A percentile compares a stretch with the other conserved stretches of the same genome.
phyloP scores from a whole-genome alignment of 1,139 yeast genomes.

The Geotrichum cucujoidarum region DNA sequence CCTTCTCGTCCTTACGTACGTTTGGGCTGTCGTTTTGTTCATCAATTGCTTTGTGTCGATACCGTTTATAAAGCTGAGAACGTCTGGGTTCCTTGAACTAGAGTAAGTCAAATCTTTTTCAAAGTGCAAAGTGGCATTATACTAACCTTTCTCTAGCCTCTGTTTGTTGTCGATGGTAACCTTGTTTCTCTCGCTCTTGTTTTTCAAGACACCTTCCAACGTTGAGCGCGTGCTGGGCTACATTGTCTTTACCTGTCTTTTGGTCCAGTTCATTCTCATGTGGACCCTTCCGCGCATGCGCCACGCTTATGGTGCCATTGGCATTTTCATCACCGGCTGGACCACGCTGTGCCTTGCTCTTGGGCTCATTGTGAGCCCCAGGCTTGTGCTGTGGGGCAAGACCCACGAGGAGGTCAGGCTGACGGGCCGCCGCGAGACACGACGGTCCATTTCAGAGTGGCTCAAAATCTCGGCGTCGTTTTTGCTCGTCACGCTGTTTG shows the following conservation, averaged over 20 bases:
- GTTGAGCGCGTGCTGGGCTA: slow-evolving; percentile 53
- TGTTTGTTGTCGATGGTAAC: slow-evolving; percentile 46
- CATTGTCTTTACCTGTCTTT: slow-evolving; percentile 42
- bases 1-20: slow-evolving; percentile 40
- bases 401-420: slow-evolving; percentile 50
- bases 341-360: slow-evolving; percentile 47
- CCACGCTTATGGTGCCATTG: slow-evolving; percentile 47
- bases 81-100: slow-evolving; percentile 57
- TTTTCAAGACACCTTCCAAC: slow-evolving; percentile 54
- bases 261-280: slow-evolving; percentile 45
- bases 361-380: slow-evolving; percentile 48
- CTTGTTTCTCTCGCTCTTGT: slow-evolving; percentile 47
- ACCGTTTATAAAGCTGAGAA: slow-evolving; percentile 45
- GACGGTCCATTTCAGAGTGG: slow-evolving; percentile 56
- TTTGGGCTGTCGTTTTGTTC: slow-evolving; percentile 46
- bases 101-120: slow-evolving; percentile 28
- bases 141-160: slow-evolving; percentile 29
- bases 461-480: slow-evolving; percentile 44
- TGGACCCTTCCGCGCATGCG: slow-evolving; percentile 47
- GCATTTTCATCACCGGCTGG: slow-evolving; percentile 53
- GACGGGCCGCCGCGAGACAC: slow-evolving; percentile 55
- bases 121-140: not conserved
- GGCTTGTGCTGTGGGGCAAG: slow-evolving; percentile 50
- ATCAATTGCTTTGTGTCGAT: slow-evolving; percentile 57
- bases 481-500: slow-evolving; percentile 28